These are phyloP conservation scores for Nicotiana paniculata DNA, from an alignment of 257 asterid species.

Conservation along the genomic window DNA sequence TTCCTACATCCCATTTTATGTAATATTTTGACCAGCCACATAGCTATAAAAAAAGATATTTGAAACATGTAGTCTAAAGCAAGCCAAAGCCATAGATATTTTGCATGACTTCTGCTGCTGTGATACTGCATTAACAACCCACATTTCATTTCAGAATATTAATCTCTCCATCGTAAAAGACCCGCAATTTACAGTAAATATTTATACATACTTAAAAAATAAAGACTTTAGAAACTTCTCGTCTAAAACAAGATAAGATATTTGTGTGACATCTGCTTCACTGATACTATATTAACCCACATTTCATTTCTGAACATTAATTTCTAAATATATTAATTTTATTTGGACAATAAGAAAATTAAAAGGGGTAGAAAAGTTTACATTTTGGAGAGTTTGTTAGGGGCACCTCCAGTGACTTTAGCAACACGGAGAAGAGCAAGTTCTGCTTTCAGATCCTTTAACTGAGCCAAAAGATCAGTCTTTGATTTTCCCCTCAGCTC, in stretches of 20 bases:
- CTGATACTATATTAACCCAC: slow-evolving; percentile 31
- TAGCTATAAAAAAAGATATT: no score
- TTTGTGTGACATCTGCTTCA: slow-evolving; percentile 43
- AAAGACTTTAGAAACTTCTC: no score
- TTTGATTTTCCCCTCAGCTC: slow-evolving; percentile 49
- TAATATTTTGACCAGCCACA: no score
- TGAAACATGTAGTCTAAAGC: no score
- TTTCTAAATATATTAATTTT: no score
- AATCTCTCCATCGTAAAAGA: neutral
- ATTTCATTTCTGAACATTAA: neutral
- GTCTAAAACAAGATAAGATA: no score
- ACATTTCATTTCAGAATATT: neutral
- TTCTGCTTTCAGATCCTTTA: slow-evolving; percentile 74
- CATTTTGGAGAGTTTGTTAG: slow-evolving; percentile 44
- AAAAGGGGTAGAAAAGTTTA: neutral
- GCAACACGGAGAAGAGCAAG: slow-evolving; percentile 66
- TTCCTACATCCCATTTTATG: no score
- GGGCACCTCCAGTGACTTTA: slow-evolving; percentile 42
- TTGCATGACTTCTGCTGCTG: slow-evolving; percentile 47
- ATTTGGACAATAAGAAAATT: no score
- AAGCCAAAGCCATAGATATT: no score
- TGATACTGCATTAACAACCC: slow-evolving; percentile 26
- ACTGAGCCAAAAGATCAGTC: slow-evolving; percentile 53
- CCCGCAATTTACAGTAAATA: no score
- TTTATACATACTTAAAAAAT: no score